Base-by-base conservation (phyloP, 2,329 filamentous ascomycete genomes). In the Myriosclerotinia duriaeana region DNA sequence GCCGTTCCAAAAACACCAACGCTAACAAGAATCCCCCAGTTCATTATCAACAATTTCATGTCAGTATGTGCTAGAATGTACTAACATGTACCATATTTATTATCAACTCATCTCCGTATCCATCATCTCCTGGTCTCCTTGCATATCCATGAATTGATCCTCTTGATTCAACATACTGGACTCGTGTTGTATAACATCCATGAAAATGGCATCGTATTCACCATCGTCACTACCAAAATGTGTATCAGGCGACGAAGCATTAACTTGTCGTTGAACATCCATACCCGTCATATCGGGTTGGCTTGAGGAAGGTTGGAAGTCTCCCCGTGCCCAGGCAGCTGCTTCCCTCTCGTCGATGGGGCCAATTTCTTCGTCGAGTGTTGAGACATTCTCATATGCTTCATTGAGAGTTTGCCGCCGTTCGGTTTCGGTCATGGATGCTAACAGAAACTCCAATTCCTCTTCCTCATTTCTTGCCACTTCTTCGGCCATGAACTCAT, bases 171-270 rank as follows among this genome's bases (percentile, higher is more conserved):
- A 68, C 30, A 63, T 68, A 17, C 77, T 64, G 7, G 53, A 73
- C 58, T 82, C 79, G 68, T 82, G 78, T n/a, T 83, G 80, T 61
- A 86, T 77, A 48, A 91, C 75, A 71, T 91, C 87, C 79, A 86
- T 84, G 75, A 97, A 89, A 12, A 88, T 77, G 56, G 81, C 78
- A 69, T 89, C 86, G 72, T 87, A 89, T 53, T 87, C 85, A 17
- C 83, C 83, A 55, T 87, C 85, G 63, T 88, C 85, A 62, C 73
- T 75, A 48, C 73, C 75, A 67, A 74, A 76, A 14, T 59, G 40
- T 2, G 71, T 71, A 17, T 74, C 69, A 9, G 68, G 66, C 34
- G 63, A 65, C 63, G 53, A 44, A 30, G 12, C n/a, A 38, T 65
- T 64, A 22, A 59, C 5, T 40, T 55, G 30, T 30, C 61, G 65